Evolutionary conservation across 2,329 filamentous ascomycete genomes (phyloP), one percentile per base, ranked within the genome.

Genomic region (Blastomyces gilchristii): DNA sequence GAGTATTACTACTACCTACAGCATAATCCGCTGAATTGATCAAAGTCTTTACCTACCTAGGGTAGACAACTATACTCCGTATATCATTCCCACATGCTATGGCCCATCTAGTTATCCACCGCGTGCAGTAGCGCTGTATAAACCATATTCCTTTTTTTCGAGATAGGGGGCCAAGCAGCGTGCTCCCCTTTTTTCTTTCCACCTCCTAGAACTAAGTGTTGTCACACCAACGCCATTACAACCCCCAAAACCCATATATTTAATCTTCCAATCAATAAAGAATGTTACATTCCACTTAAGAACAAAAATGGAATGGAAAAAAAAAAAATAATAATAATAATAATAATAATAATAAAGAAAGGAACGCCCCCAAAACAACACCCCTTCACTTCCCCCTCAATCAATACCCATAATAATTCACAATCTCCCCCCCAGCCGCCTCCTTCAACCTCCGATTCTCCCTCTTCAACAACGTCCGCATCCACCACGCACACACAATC

Each of bases 401-500:
- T 61, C 18, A 67, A 57, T 67, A 67, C 11, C 66, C 66, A 56
- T 67, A 67, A 45, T 64, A 63, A 56, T 67, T 67, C 8, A 65
- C 62, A 50, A 58, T 37, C 12, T 59, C 41, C 4, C 60, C 57
- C 9, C 49, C 62, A 6, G 41, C 28, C 14, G 25, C 52, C 31
- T 52, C 63, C 41, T 37, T 62, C 22, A 67, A 49, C 47, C 57
- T 56, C 49, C 61, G 57, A 56, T 68, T 67, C 58, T 68, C 65
- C 58, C 31, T 62, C 25, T 62, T 65, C 50, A 67, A 59, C 43
- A 67, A 56, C 28, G 41, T 49, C 34, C 66, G 45, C 66, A 67
- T 67, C 66, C 66, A 67, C 66, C 66, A 67, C 52, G 63, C 66
- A 59, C 66, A 66, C 28, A 62, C 54, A 58, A 67, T 67, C 28